Percentiles rank a stretch among this genome's conserved stretches.
phyloP scores from a whole-genome alignment of 495 filamentous ascomycete genomes.

The Podospora tetraspora region DNA sequence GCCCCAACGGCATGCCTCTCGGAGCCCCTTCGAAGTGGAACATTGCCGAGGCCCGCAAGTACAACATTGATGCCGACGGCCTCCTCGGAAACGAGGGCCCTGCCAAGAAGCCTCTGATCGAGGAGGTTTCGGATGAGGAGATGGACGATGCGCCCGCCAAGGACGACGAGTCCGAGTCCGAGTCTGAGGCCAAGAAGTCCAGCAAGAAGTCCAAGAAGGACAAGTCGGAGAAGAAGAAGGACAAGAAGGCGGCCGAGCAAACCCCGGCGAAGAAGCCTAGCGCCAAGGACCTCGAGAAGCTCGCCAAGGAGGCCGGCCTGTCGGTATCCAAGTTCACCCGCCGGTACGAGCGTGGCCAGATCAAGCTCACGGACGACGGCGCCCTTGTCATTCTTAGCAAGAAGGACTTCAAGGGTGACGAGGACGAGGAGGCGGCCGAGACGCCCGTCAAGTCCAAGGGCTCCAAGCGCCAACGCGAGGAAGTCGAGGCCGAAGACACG shows the following conservation, averaged over 20 bases:
- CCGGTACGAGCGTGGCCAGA: conserved; percentile 60
- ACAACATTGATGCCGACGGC: conserved; percentile 92
- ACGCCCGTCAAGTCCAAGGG: conserved; percentile 32
- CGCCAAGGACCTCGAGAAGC: conserved; percentile 46
- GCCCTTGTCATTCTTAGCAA: conserved; percentile 56
- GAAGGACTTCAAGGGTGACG: conserved; percentile 60
- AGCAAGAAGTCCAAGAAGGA: conserved; percentile 22
- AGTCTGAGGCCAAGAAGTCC: conserved; percentile 35
- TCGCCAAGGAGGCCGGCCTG: conserved; percentile 56
- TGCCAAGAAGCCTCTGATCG: conserved; percentile 51
- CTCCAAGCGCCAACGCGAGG: conserved; percentile 41
- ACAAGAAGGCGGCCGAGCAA: conserved; percentile 36
- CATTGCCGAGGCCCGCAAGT: conserved; percentile 89
- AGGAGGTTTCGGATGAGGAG: conserved; percentile 45
- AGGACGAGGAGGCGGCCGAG: conserved; percentile 44
- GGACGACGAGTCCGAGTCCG: conserved; percentile 35
- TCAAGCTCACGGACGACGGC: conserved; percentile 52
- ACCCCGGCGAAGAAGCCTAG: conserved; percentile 36
- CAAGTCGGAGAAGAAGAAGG: conserved; percentile 41
- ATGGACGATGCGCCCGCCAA: conserved; percentile 29
- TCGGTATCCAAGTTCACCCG: conserved; percentile 60
- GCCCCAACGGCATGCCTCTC: conserved; percentile 59
- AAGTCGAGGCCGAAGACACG: conserved; percentile 25
- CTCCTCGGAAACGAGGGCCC: conserved; percentile 64
- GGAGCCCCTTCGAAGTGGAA: conserved; percentile 71